Evolutionary conservation across 2,329 filamentous ascomycete species (phyloP).

Genomic region (Aureobasidium sp.): DNA sequence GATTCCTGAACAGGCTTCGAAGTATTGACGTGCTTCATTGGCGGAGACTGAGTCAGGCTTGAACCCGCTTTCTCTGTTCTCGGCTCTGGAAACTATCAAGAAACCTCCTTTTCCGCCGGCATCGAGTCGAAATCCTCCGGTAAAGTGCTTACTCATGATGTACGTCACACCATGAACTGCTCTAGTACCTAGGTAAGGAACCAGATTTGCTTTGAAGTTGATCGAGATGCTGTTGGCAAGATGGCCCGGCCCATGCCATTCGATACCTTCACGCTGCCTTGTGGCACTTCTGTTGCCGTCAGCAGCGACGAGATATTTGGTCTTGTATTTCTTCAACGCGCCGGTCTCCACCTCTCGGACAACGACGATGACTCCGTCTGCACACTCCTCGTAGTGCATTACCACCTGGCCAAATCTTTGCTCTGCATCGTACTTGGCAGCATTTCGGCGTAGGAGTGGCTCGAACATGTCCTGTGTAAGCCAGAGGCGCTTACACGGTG

Average conservation of each 20-base stretch:
- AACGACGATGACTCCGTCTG: constrained; percentile 18
- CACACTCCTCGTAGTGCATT: constrained; percentile 19
- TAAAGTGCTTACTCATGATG: constrained; percentile 19
- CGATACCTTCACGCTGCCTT: constrained; percentile 17
- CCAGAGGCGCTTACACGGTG: constrained; percentile 20
- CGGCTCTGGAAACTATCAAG: constrained; percentile 21
- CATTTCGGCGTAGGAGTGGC: constrained; percentile 20
- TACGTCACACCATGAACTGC: constrained; percentile 23
- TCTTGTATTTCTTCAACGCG: constrained; percentile 10
- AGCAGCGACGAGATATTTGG: constrained; percentile 20
- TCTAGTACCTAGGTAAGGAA: neutral
- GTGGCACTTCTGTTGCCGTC: constrained; percentile 20
- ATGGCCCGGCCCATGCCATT: constrained; percentile 20
- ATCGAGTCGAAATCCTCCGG: constrained; percentile 22
- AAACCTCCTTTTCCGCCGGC: constrained; percentile 21
- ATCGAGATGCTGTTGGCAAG: constrained; percentile 21
- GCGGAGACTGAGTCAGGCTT: constrained; percentile 4
- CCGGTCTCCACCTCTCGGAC: constrained; percentile 14
- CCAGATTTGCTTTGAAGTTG: constrained; percentile 22
- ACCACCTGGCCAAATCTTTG: constrained; percentile 18
- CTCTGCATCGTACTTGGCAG: constrained; percentile 18
- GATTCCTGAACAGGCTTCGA: constrained; percentile 9
- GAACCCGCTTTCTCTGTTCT: neutral
- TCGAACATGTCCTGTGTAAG: constrained; percentile 24
- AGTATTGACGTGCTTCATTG: neutral